Evolutionary conservation across 2,329 filamentous ascomycete species (phyloP).

Genomic region (Xylaria polymorpha): DNA sequence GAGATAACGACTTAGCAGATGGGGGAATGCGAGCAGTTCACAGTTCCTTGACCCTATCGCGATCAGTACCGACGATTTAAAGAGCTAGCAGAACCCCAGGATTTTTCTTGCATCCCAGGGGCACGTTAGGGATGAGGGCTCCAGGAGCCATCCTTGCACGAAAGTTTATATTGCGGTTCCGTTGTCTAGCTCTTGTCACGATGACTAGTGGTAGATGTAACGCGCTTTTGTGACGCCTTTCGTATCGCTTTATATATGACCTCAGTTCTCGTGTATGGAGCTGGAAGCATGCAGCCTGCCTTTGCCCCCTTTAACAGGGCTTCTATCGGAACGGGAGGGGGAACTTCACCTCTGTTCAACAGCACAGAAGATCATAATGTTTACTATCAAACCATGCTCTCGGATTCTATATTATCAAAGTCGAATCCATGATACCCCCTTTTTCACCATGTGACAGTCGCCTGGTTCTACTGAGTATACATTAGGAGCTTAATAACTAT

Average conservation of each 20-base stretch:
- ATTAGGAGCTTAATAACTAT: neutral
- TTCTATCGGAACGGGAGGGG: neutral
- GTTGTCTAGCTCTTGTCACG: neutral
- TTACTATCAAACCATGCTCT: neutral
- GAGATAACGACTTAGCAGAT: slow-evolving; percentile 34
- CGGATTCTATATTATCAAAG: neutral
- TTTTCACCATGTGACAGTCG: neutral
- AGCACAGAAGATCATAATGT: neutral
- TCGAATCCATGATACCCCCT: neutral
- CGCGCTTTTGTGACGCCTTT: neutral
- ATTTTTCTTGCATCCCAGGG: slow-evolving; percentile 40
- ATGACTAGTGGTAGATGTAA: slow-evolving; percentile 26
- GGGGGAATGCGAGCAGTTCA: slow-evolving; percentile 19
- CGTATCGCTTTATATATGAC: slow-evolving; percentile 12
- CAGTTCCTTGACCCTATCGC: slow-evolving; percentile 28
- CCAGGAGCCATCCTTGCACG: slow-evolving; percentile 26
- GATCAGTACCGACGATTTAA: slow-evolving; percentile 39
- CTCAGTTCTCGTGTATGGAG: slow-evolving; percentile 2
- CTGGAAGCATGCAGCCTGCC: neutral
- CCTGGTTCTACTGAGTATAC: neutral
- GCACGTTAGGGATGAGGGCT: slow-evolving; percentile 33
- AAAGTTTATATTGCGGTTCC: slow-evolving; percentile 42
- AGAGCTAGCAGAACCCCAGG: slow-evolving; percentile 28
- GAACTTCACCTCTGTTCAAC: too few species aligned
- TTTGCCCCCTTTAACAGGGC: neutral